Conservation (phyloP, 2,329 filamentous ascomycete species). For the Arthrobotrys megalospora region DNA sequence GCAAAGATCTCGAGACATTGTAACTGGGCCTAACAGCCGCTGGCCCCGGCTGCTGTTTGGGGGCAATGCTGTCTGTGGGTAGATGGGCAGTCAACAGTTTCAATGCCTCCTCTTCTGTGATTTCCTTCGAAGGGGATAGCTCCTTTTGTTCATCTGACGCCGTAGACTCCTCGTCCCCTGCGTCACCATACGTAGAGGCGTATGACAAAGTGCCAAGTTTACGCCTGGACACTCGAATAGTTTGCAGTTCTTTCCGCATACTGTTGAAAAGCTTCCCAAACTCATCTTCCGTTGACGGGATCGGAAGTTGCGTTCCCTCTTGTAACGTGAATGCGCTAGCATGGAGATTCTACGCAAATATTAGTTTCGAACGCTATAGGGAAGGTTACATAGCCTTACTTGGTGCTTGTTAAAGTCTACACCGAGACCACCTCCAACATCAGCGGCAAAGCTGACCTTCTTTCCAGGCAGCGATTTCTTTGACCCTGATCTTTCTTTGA, state of each 20-base stretch:
- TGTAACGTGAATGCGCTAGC: constrained; percentile 53
- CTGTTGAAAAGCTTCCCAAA: constrained; percentile 57
- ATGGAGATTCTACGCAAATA: constrained; percentile 43
- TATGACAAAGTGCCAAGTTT: constrained; percentile 56
- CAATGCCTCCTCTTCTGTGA: constrained; percentile 54
- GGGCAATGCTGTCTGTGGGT: constrained; percentile 20
- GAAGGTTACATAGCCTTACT: constrained; percentile 6
- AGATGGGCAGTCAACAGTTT: constrained; percentile 44
- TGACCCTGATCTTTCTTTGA: constrained; percentile 42
- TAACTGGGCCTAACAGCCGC: background rate
- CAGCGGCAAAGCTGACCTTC: constrained; percentile 58
- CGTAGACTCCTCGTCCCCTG: background rate
- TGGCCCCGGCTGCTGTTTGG: background rate
- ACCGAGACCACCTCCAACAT: constrained; percentile 55
- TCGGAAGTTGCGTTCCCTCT: constrained; percentile 52
- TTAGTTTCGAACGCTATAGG: background rate
- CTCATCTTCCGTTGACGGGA: constrained; percentile 54
- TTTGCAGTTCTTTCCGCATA: constrained; percentile 58
- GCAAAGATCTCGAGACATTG: background rate
- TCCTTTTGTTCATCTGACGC: constrained; percentile 35
- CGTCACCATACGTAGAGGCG: constrained; percentile 47
- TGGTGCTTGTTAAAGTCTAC: constrained; percentile 59
- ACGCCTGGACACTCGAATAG: constrained; percentile 53
- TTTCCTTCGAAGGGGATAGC: constrained; percentile 20
- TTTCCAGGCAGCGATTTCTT: constrained; percentile 36